Conservation (phyloP, 2,329 filamentous ascomycete species). For the Alternaria postmessia region DNA sequence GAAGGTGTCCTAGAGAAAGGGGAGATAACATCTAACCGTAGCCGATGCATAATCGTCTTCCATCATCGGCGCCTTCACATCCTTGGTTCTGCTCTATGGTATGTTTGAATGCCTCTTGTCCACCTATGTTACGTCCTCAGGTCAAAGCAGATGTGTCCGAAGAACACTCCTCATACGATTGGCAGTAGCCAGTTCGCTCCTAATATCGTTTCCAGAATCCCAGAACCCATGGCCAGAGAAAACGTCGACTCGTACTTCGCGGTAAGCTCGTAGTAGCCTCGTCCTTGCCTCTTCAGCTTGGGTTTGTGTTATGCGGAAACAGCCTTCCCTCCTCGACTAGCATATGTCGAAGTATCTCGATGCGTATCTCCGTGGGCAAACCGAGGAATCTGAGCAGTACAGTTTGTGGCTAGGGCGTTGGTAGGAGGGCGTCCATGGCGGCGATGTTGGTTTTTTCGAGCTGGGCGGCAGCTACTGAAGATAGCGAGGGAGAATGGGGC, state of each 20-base stretch:
- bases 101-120: neutral
- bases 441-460: neutral
- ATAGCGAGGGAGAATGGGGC: neutral
- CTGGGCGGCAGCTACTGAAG: neutral
- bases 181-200: neutral
- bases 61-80: neutral
- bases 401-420: neutral
- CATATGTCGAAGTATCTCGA: neutral
- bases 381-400: neutral
- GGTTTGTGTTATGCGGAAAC: neutral
- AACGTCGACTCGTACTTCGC: neutral
- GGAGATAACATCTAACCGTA: neutral
- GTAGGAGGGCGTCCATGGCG: neutral
- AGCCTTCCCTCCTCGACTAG: neutral
- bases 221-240: neutral
- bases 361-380: neutral
- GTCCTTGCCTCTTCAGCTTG: neutral
- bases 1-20: neutral
- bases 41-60: neutral
- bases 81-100: neutral
- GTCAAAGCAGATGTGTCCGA: neutral
- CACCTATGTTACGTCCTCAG: neutral
- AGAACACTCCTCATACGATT: neutral
- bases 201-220: neutral
- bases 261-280: neutral